Evolutionary conservation across 1,284 basidiomycete species (phyloP), one percentile per base, ranked within the genome.

Genomic region (Marasmius oreades): DNA sequence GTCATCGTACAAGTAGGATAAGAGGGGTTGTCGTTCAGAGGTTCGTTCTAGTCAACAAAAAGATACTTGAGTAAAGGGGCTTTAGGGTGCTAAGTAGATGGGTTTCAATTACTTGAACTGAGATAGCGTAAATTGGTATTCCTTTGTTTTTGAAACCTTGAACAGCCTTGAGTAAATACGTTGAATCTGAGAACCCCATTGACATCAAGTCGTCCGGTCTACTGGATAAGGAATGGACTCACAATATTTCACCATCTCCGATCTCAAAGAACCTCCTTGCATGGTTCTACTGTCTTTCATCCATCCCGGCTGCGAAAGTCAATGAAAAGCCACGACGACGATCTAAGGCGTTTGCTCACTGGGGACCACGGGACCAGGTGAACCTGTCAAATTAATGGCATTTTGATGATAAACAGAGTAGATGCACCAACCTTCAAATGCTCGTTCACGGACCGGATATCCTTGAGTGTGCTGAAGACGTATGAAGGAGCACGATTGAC

Each of bases 281-380:
- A 73, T 70, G 5, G 63, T 64, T 1, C 63, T 64, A 22, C 56
- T 61, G 6, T 59, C 56, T 55, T 73, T 73, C 72, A 74, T 73
- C 72, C 72, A 74, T 23, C 61, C 71, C 2, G 71, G 71, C 63
- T 61, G 37, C 16, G 4, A 44, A 22, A 14, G 2, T n/a, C 10
- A 28, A 24, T 48, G 33, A 20, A 24, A 34, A 34, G 20, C 2
- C 18, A 51, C 10, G 6, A 57, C n/a, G n/a, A 47, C 16, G n/a
- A 18, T 26, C 31, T 12, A 12, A 16, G 26, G 20, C 28, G 18
- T 31, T 33, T 20, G 10, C 67, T 57, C 47, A 71, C 69, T 10
- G 71, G 68, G 51, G 69, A 70, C 73, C 73, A 74, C 14, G 72
- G 72, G 23, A 70, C 46, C 23, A 72, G 53, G 51, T 70, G 67